Conservation (phyloP, 2,329 filamentous ascomycete genomes). For the Ceratocystis albifundus region DNA sequence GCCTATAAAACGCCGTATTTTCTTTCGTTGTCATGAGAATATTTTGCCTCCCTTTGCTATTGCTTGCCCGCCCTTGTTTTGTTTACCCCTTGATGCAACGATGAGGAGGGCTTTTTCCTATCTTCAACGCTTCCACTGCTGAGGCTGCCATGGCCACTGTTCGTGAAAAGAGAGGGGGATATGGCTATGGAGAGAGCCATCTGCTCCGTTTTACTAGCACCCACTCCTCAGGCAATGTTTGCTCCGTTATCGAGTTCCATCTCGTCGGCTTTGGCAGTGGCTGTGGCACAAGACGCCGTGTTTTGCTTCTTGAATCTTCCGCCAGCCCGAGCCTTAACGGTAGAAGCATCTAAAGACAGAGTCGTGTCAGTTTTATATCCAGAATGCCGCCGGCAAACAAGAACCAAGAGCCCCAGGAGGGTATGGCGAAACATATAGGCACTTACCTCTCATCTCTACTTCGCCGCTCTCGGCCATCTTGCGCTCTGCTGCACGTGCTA, state of each 20-base stretch:
- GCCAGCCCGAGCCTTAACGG: background rate
- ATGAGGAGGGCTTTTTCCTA: background rate
- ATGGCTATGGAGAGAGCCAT: background rate
- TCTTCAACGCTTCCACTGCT: background rate
- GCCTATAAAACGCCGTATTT: conserved; percentile 7
- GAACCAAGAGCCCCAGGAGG: background rate
- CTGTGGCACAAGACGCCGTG: background rate
- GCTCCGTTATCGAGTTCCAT: conserved; percentile 13
- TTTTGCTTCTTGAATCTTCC: conserved; percentile 11
- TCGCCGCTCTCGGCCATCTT: conserved; percentile 42
- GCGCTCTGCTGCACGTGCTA: conserved; percentile 42
- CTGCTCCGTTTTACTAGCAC: background rate
- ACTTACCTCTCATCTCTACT: conserved; percentile 38
- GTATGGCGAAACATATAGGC: background rate
- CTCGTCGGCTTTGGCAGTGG: background rate
- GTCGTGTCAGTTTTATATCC: no score
- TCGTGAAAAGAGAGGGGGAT: background rate
- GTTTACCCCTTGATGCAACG: background rate
- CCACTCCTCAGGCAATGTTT: background rate
- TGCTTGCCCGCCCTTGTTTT: background rate
- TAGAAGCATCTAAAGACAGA: conserved; percentile 2
- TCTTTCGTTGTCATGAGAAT: background rate
- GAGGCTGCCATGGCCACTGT: background rate
- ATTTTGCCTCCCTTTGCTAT: background rate
- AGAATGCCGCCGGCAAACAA: background rate